Percentiles rank a stretch among this genome's conserved stretches.
phyloP scores from a whole-genome alignment of 371 early-diverging fungal species.

The Rhizopus stolonifer region DNA sequence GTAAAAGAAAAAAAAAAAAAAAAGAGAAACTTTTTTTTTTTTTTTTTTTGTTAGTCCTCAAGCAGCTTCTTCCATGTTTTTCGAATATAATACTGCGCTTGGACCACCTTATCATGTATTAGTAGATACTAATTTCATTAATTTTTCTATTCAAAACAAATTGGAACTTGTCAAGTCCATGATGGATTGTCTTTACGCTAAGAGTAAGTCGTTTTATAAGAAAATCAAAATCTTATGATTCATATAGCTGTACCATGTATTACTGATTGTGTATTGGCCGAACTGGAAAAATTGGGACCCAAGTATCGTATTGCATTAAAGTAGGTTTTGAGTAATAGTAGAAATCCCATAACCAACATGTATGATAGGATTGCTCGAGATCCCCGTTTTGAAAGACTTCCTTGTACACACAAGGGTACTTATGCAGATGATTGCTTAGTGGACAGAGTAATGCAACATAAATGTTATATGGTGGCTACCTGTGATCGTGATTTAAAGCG shows the following conservation, averaged over 20 bases:
- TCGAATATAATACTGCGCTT: slow-evolving; percentile 94
- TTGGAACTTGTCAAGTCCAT: slow-evolving; percentile 95
- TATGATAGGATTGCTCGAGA: slow-evolving; percentile 85
- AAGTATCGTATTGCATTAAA: slow-evolving; percentile 95
- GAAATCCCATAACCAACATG: too few relatives aligned
- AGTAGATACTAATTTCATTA: slow-evolving; percentile 99
- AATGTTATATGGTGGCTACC: slow-evolving; percentile 99
- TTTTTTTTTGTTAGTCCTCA: slow-evolving; percentile 68
- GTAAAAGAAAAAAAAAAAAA: too few relatives aligned
- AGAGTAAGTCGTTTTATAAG: slow-evolving; percentile 56
- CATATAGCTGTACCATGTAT: slow-evolving; percentile 86
- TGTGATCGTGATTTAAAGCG: slow-evolving; percentile 98
- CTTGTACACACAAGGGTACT: slow-evolving; percentile 98
- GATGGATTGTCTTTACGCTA: slow-evolving; percentile 99
- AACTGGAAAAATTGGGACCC: slow-evolving; percentile 98
- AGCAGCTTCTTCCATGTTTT: slow-evolving; percentile 95
- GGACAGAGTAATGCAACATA: slow-evolving; percentile 93
- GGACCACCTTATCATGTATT: slow-evolving; percentile 99
- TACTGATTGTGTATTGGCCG: slow-evolving; percentile 99
- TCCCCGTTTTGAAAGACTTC: slow-evolving; percentile 93
- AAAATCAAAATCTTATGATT: neutral
- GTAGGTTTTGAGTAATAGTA: slow-evolving; percentile 50
- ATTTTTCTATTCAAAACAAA: slow-evolving; percentile 99
- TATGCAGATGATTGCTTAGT: slow-evolving; percentile 99
- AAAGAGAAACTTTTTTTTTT: too few relatives aligned